These are phyloP conservation scores for Xylaria sp. DNA, from an alignment of 2,329 filamentous ascomycete genomes.

Conservation along the genomic window DNA sequence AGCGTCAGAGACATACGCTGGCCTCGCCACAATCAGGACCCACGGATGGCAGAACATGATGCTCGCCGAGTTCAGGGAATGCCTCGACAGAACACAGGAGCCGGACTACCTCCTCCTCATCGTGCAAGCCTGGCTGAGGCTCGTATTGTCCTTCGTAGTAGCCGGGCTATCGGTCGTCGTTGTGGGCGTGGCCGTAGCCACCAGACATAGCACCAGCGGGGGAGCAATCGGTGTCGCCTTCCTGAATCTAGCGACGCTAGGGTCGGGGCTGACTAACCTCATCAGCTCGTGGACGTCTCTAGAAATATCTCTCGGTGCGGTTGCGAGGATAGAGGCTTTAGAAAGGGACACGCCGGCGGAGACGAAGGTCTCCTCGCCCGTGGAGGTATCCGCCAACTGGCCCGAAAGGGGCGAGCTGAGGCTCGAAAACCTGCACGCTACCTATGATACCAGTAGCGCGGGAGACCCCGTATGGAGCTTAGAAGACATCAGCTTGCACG, in stretches of 20 bases:
- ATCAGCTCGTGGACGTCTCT: slow-evolving; percentile 25
- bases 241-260: slow-evolving; percentile 41
- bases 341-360: slow-evolving; percentile 32
- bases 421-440: slow-evolving; percentile 30
- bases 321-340: slow-evolving; percentile 34
- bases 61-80: slow-evolving; percentile 41
- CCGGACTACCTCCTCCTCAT: slow-evolving; percentile 59
- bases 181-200: slow-evolving; percentile 51
- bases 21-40: slow-evolving; percentile 51
- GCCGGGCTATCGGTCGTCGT: slow-evolving; percentile 53
- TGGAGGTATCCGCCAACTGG: slow-evolving; percentile 21
- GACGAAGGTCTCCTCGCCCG: slow-evolving; percentile 16
- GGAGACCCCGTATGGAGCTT: slow-evolving; percentile 18
- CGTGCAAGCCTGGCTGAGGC: slow-evolving; percentile 58
- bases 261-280: slow-evolving; percentile 26
- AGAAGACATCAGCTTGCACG: slow-evolving; percentile 44
- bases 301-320: slow-evolving; percentile 26
- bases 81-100: slow-evolving; percentile 55
- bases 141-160: slow-evolving; percentile 58
- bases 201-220: slow-evolving; percentile 39
- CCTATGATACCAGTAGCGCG: slow-evolving; percentile 15
- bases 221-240: slow-evolving; percentile 47
- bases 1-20: slow-evolving; percentile 50
- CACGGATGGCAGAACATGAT: slow-evolving; percentile 50
- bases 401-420: slow-evolving; percentile 25